Percentiles rank a stretch among this genome's conserved stretches.
Evolutionary conservation across 2,329 filamentous ascomycete species (phyloP).

Genomic region (Colletotrichum orchidophilum): DNA sequence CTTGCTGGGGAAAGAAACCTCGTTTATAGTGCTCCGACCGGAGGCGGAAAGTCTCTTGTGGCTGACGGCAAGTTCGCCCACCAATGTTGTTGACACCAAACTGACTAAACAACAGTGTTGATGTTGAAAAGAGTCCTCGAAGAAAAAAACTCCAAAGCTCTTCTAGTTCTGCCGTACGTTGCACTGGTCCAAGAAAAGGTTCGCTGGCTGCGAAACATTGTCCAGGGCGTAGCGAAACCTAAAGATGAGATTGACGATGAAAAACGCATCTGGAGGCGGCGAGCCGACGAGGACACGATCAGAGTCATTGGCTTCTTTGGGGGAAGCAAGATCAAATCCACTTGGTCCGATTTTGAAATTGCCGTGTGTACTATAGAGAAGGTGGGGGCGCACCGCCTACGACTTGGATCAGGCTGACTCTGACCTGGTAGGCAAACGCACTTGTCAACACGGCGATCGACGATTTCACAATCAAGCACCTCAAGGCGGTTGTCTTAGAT

Average conservation of each 20-base stretch:
- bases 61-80: slow-evolving; percentile 59
- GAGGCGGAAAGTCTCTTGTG: slow-evolving; percentile 80
- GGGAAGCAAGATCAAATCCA: slow-evolving; percentile 72
- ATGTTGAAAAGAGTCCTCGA: slow-evolving; percentile 78
- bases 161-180: slow-evolving; percentile 80
- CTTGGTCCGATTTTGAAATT: slow-evolving; percentile 80
- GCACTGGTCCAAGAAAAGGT: slow-evolving; percentile 84
- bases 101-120: slow-evolving; percentile 57
- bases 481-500: slow-evolving; percentile 76
- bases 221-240: slow-evolving; percentile 64
- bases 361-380: slow-evolving; percentile 85
- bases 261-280: slow-evolving; percentile 59
- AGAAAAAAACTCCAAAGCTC: slow-evolving; percentile 70
- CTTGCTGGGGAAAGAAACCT: slow-evolving; percentile 73
- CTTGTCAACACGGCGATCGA: slow-evolving; percentile 79
- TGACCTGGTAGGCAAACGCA: slow-evolving; percentile 69
- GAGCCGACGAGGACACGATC: slow-evolving; percentile 66
- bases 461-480: slow-evolving; percentile 70
- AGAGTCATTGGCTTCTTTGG: slow-evolving; percentile 80
- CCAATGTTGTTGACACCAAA: neutral
- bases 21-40: slow-evolving; percentile 83
- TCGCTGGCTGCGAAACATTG: slow-evolving; percentile 74
- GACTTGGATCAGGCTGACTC: slow-evolving; percentile 6
- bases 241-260: slow-evolving; percentile 46
- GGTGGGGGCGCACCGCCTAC: slow-evolving; percentile 40